Conservation (phyloP, 2,329 filamentous ascomycete species). For the Trichophyton schoenleinii region DNA sequence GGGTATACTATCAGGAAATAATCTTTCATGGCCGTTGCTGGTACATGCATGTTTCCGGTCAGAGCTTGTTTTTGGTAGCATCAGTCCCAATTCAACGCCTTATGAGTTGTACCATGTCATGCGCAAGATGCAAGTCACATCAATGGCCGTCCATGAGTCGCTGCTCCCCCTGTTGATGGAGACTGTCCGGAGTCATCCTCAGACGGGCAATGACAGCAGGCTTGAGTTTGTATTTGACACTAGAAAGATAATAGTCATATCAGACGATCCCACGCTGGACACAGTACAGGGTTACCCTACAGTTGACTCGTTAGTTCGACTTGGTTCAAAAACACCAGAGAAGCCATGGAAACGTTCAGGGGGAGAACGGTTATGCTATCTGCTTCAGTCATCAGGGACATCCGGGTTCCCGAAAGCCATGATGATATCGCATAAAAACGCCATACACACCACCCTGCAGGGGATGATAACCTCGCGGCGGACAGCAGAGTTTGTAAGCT, state of each 20-base stretch:
- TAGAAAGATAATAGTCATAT: conserved; percentile 10
- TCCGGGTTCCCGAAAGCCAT: conserved; percentile 11
- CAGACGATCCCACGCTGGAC: conserved; percentile 9
- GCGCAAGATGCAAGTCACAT: conserved; percentile 12
- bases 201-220: conserved; percentile 1
- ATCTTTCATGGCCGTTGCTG: conserved; percentile 11
- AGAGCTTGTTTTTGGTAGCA: conserved; percentile 10
- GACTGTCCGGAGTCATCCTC: conserved; percentile 1
- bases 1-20: conserved; percentile 9
- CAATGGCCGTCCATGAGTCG: conserved; percentile 10
- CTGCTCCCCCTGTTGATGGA: conserved; percentile 8
- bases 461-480: conserved; percentile 6
- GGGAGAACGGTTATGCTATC: conserved; percentile 9
- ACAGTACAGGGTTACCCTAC: conserved; percentile 9
- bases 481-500: conserved; percentile 7
- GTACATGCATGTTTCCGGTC: conserved; percentile 10
- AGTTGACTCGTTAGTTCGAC: conserved; percentile 7
- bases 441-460: conserved; percentile 9
- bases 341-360: conserved; percentile 4
- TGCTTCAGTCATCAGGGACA: conserved; percentile 11
- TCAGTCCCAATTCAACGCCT: conserved; percentile 10
- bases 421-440: conserved; percentile 13
- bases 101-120: conserved; percentile 12
- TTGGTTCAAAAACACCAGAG: conserved; percentile 6
- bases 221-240: conserved; percentile 6